Percentiles rank a stretch among this genome's conserved stretches.
phyloP scores from a whole-genome alignment of 1,139 yeast genomes.

The Pichia kudriavzevii region DNA sequence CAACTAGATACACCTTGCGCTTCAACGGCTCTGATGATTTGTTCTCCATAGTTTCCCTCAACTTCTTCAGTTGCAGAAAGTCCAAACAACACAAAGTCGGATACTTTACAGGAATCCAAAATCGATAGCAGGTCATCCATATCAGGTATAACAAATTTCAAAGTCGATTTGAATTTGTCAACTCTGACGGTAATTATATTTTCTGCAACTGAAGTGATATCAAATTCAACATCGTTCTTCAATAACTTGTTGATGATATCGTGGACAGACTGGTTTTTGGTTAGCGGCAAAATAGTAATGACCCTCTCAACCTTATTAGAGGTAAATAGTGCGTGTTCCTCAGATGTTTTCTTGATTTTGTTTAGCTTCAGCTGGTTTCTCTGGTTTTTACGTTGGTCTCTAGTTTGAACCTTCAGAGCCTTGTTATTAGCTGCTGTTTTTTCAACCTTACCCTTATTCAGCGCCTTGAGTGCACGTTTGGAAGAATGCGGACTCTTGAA shows the following conservation, averaged over 20 bases:
- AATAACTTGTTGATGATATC: slow-evolving; percentile 50
- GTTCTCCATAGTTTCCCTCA: slow-evolving; percentile 74
- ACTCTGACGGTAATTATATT: slow-evolving; percentile 45
- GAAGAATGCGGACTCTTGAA: slow-evolving; percentile 88
- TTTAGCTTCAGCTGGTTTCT: slow-evolving; percentile 71
- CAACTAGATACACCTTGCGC: slow-evolving; percentile 88
- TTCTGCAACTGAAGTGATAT: slow-evolving; percentile 33
- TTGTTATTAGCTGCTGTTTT: slow-evolving; percentile 39
- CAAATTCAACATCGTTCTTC: slow-evolving; percentile 23
- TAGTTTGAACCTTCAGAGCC: slow-evolving; percentile 43
- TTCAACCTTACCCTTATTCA: slow-evolving; percentile 83
- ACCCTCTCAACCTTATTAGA: slow-evolving; percentile 66
- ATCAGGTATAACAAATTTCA: slow-evolving; percentile 73
- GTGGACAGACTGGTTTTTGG: slow-evolving; percentile 57
- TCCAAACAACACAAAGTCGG: slow-evolving; percentile 84
- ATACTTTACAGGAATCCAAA: slow-evolving; percentile 78
- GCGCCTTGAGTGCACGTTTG: slow-evolving; percentile 78
- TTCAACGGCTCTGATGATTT: slow-evolving; percentile 76
- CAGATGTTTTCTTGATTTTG: slow-evolving; percentile 47
- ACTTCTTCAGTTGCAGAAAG: slow-evolving; percentile 82
- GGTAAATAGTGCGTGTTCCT: slow-evolving; percentile 60
- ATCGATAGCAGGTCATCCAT: slow-evolving; percentile 57
- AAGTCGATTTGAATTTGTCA: slow-evolving; percentile 62
- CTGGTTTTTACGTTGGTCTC: slow-evolving; percentile 69
- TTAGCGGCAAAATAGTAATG: slow-evolving; percentile 71